phyloP scores from a whole-genome alignment of 257 asterid species.

The Solanum clarkiae region DNA sequence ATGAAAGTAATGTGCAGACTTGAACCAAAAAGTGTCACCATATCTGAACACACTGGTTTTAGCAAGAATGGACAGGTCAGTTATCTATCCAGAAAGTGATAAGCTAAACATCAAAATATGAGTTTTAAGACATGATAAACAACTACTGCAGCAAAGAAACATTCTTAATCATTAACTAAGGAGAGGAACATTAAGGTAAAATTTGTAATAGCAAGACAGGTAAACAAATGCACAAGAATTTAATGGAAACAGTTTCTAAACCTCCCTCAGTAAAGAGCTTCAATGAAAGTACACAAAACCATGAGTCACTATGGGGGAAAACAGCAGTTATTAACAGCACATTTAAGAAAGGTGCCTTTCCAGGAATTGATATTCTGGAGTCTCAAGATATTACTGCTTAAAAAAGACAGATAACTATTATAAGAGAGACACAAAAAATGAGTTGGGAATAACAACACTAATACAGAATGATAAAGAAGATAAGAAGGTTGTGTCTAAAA shows the following conservation, averaged over 20 bases:
- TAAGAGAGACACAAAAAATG: neutral
- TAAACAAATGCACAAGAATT: neutral
- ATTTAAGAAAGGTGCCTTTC: neutral
- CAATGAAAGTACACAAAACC: neutral
- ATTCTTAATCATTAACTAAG: neutral
- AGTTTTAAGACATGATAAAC: neutral
- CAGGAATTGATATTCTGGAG: neutral
- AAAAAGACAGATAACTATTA: neutral
- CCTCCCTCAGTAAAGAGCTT: neutral
- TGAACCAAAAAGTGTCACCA: neutral
- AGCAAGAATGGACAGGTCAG: neutral
- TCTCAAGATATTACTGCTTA: neutral
- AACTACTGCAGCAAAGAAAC: neutral
- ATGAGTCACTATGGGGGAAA: neutral
- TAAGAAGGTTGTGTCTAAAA: neutral
- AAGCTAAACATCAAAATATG: neutral
- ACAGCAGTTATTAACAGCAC: neutral
- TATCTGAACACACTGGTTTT: neutral
- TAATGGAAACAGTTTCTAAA: neutral
- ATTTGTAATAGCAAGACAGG: neutral
- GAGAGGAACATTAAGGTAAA: neutral
- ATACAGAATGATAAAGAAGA: neutral
- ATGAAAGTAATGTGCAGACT: neutral
- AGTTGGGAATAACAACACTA: neutral
- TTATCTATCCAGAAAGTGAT: neutral